Percentiles rank a stretch among this genome's conserved stretches.
Conservation (phyloP, 2,329 filamentous ascomycete species). For the Colletotrichum higginsianum region DNA sequence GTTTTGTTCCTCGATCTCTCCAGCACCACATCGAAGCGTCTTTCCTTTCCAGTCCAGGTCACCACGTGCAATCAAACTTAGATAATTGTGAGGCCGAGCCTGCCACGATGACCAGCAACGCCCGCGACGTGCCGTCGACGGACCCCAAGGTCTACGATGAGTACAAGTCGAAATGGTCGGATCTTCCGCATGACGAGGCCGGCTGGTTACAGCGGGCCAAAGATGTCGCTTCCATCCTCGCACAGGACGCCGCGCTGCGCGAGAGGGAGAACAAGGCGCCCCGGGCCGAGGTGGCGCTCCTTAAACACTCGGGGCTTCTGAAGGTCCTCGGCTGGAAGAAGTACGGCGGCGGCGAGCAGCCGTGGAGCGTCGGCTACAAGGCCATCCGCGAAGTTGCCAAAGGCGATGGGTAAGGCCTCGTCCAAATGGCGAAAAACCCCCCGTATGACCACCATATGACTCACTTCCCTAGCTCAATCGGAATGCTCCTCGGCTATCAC, state of each 20-base stretch:
- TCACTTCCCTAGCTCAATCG: slow-evolving; percentile 62
- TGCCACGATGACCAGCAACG: slow-evolving; percentile 40
- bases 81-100: no score
- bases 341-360: slow-evolving; percentile 61
- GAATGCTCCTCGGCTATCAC: slow-evolving; percentile 77
- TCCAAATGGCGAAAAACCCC: neutral
- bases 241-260: slow-evolving; percentile 51
- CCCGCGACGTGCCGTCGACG: slow-evolving; percentile 42
- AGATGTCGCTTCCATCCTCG: slow-evolving; percentile 55
- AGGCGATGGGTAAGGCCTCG: slow-evolving; percentile 67
- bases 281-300: slow-evolving; percentile 55
- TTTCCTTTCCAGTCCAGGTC: no score
- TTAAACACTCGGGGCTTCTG: slow-evolving; percentile 59
- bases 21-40: neutral
- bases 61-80: no score
- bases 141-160: slow-evolving; percentile 57
- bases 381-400: slow-evolving; percentile 75
- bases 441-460: neutral
- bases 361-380: slow-evolving; percentile 68
- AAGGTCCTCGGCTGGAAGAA: slow-evolving; percentile 57
- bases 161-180: slow-evolving; percentile 54
- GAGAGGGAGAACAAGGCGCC: slow-evolving; percentile 59
- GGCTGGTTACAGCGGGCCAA: slow-evolving; percentile 57
- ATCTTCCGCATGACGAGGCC: slow-evolving; percentile 49
- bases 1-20: no score